These are phyloP conservation scores for Rhizopogon rudus DNA, from an alignment of 768 basidiomycete species.

Conservation along the genomic window DNA sequence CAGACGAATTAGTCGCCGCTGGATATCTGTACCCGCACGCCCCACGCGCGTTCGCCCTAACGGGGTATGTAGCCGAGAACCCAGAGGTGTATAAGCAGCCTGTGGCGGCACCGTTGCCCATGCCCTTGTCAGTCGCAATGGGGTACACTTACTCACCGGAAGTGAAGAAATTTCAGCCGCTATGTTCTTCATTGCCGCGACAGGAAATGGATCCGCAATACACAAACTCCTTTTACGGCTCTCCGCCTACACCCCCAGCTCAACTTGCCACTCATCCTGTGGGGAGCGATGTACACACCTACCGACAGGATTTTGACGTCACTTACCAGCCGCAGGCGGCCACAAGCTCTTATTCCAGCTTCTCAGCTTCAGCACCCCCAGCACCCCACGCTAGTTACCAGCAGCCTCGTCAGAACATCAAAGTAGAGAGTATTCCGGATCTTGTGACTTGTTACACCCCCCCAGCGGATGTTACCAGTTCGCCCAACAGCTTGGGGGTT, in stretches of 20 bases:
- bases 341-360: slow-evolving; percentile 18
- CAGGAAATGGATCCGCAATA: slow-evolving; percentile 21
- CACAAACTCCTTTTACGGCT: slow-evolving; percentile 8
- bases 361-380: slow-evolving; percentile 16
- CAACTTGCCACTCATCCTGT: slow-evolving; percentile 11
- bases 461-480: slow-evolving; percentile 16
- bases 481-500: slow-evolving; percentile 15
- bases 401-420: slow-evolving; percentile 16
- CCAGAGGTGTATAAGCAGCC: slow-evolving; percentile 28
- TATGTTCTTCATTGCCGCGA: slow-evolving; percentile 28
- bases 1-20: slow-evolving; percentile 18
- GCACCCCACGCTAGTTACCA: slow-evolving; percentile 14
- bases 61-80: slow-evolving; percentile 16
- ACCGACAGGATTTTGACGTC: slow-evolving; percentile 22
- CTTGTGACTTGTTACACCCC: slow-evolving; percentile 12
- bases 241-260: slow-evolving; percentile 5
- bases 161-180: slow-evolving; percentile 31
- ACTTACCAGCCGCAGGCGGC: slow-evolving; percentile 16
- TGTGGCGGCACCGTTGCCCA: slow-evolving; percentile 25
- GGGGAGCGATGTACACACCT: slow-evolving; percentile 13
- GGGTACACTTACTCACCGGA: slow-evolving; percentile 27
- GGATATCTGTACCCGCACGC: slow-evolving; percentile 21
- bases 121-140: slow-evolving; percentile 29
- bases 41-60: slow-evolving; percentile 19
- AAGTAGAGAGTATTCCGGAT: slow-evolving; percentile 26